A percentile compares a stretch with the other conserved stretches of the same genome.
These are phyloP conservation scores for Neonothopanus nambi DNA, from an alignment of 1,284 basidiomycete species.

Conservation along the genomic window DNA sequence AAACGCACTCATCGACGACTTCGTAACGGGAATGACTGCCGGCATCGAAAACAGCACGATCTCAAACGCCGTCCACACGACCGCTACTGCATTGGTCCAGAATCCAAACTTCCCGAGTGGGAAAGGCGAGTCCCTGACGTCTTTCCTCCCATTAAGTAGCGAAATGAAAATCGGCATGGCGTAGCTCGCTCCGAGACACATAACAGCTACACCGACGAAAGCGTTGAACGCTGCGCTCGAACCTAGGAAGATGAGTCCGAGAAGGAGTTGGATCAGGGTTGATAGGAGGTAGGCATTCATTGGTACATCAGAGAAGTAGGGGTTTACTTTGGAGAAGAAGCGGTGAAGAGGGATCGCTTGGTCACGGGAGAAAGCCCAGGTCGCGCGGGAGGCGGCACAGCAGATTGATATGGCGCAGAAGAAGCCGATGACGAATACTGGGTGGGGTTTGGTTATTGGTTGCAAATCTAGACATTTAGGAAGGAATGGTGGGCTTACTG, in stretches of 20 bases:
- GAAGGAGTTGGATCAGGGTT: conserved; percentile 52
- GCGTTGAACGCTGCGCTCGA: conserved; percentile 59
- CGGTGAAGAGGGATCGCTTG: conserved; percentile 60
- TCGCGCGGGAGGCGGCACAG: conserved; percentile 67
- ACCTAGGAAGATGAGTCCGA: conserved; percentile 55
- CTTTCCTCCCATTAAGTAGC: conserved; percentile 37
- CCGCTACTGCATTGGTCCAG: conserved; percentile 41
- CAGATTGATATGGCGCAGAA: conserved; percentile 63
- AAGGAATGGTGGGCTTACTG: conserved; percentile 27
- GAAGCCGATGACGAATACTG: conserved; percentile 54
- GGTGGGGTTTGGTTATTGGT: not conserved
- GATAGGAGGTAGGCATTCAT: conserved; percentile 61
- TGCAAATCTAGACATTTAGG: conserved; percentile 17
- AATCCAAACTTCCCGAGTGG: conserved; percentile 41
- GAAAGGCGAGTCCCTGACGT: conserved; percentile 45
- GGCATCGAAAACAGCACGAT: conserved; percentile 63
- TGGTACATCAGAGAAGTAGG: conserved; percentile 42
- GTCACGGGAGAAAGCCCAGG: conserved; percentile 73
- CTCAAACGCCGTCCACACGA: conserved; percentile 52
- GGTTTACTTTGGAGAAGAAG: conserved; percentile 50
- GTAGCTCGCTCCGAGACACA: conserved; percentile 55
- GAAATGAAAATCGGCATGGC: conserved; percentile 52
- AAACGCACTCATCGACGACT: conserved; percentile 47
- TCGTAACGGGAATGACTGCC: conserved; percentile 48
- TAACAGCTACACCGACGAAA: conserved; percentile 55